These are phyloP conservation scores for Agaricus bisporus DNA, from an alignment of 768 basidiomycete genomes.

Conservation along the genomic window DNA sequence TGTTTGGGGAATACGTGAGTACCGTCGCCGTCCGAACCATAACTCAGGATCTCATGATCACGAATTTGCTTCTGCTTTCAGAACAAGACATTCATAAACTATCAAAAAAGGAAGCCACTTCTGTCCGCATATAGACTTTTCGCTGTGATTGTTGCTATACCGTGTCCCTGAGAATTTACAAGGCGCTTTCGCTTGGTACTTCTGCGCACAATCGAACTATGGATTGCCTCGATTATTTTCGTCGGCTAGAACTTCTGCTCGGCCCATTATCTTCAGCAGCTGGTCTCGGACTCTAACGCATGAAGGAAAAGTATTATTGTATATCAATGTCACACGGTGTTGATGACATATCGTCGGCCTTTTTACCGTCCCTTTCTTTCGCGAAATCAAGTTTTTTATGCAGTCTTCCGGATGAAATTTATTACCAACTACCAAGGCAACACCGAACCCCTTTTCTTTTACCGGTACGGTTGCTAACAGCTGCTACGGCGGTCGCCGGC, in stretches of 20 bases:
- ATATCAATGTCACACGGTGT: neutral
- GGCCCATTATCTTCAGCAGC: neutral
- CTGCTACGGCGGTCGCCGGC: neutral
- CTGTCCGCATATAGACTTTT: slow-evolving; percentile 42
- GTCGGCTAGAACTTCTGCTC: neutral
- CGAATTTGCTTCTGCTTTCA: slow-evolving; percentile 19
- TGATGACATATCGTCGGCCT: neutral
- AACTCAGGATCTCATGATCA: too few relatives aligned
- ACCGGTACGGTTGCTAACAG: slow-evolving; percentile 3
- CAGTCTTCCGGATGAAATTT: neutral
- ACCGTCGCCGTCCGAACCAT: too few relatives aligned
- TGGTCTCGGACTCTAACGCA: neutral
- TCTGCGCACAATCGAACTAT: neutral
- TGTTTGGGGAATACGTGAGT: slow-evolving; percentile 84
- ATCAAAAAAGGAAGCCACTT: slow-evolving; percentile 59
- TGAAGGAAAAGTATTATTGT: too few relatives aligned
- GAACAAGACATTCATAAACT: slow-evolving; percentile 79
- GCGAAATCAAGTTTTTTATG: neutral
- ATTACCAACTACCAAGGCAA: slow-evolving; percentile 12
- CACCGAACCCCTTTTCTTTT: neutral
- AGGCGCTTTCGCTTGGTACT: neutral
- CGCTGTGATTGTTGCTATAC: slow-evolving; percentile 5
- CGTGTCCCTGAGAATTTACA: slow-evolving; percentile 2
- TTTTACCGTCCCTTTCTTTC: neutral
- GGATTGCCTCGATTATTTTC: neutral